Evolutionary conservation across 441 rosid genomes (phyloP).

Genomic region (Arabidopsis hybrid): DNA sequence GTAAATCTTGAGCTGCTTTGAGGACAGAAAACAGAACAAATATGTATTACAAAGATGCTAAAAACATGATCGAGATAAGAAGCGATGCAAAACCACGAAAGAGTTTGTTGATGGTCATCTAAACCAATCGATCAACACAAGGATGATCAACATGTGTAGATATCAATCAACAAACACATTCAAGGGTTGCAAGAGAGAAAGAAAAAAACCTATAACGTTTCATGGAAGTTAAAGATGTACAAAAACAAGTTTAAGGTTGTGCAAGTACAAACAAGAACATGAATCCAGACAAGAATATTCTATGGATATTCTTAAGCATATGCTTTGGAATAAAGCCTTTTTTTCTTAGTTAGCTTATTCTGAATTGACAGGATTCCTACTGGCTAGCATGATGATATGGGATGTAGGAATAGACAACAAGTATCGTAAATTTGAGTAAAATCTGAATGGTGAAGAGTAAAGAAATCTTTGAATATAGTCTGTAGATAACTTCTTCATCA

Average conservation of each 20-base stretch:
- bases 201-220: not conserved
- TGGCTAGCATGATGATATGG: slow-evolving; percentile 38
- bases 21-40: not conserved
- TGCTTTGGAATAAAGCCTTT: slow-evolving; percentile 46
- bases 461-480: not conserved
- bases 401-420: slow-evolving; percentile 12
- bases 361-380: slow-evolving; percentile 13
- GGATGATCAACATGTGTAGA: slow-evolving; percentile 38
- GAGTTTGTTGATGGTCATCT: slow-evolving; percentile 50
- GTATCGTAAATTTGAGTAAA: not conserved
- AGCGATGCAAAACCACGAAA: slow-evolving; percentile 41
- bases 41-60: not conserved
- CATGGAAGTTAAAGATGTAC: slow-evolving; percentile 30
- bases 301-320: slow-evolving; percentile 41
- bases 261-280: slow-evolving; percentile 36
- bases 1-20: slow-evolving; percentile 7
- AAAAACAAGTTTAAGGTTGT: slow-evolving; percentile 32
- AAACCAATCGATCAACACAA: slow-evolving; percentile 26
- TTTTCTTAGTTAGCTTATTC: slow-evolving; percentile 9
- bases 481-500: not conserved
- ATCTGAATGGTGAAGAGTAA: slow-evolving; percentile 15
- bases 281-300: slow-evolving; percentile 42
- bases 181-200: slow-evolving; percentile 36
- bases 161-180: slow-evolving; percentile 46
- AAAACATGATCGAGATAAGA: slow-evolving; percentile 11